Evolutionary conservation across 805 yeast genomes (phyloP).

Genomic region (Citeromyces matritensis): DNA sequence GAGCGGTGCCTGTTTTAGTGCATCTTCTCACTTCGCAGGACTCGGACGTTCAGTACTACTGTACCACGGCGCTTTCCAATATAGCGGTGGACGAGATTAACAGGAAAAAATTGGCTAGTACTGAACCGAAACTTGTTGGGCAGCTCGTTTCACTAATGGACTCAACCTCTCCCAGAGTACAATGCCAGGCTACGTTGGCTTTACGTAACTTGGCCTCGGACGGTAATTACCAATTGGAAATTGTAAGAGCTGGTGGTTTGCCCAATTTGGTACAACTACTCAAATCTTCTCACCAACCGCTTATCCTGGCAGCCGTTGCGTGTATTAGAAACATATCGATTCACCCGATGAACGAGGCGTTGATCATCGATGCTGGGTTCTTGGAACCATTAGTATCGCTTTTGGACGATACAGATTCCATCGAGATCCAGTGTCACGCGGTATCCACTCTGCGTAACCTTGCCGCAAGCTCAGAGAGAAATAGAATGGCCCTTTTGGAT

Average conservation of each 20-base stretch:
- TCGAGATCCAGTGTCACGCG: constrained; percentile 97
- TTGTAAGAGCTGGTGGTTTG: constrained; percentile 89
- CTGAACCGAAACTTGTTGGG: constrained; percentile 84
- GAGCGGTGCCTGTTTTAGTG: constrained; percentile 94
- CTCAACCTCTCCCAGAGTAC: constrained; percentile 85
- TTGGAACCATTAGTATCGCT: constrained; percentile 78
- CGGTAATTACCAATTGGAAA: constrained; percentile 88
- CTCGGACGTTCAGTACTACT: constrained; percentile 95
- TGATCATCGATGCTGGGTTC: constrained; percentile 94
- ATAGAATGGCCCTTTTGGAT: constrained; percentile 79
- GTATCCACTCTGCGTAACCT: constrained; percentile 90
- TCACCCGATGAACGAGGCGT: constrained; percentile 90
- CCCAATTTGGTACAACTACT: constrained; percentile 84
- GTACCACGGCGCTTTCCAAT: constrained; percentile 93
- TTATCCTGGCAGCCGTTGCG: constrained; percentile 93
- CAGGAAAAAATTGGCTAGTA: constrained; percentile 74
- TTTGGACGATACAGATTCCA: constrained; percentile 74
- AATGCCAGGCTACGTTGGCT: constrained; percentile 96
- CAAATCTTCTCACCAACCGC: constrained; percentile 81
- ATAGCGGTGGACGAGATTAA: constrained; percentile 94
- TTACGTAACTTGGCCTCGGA: constrained; percentile 92
- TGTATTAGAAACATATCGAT: constrained; percentile 95
- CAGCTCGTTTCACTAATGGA: constrained; percentile 88
- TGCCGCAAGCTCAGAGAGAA: constrained; percentile 91
- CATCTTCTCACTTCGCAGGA: constrained; percentile 74